Evolutionary conservation across 176 grass and related monocot genomes (phyloP).

Genomic region (Alloteropsis semialata): DNA sequence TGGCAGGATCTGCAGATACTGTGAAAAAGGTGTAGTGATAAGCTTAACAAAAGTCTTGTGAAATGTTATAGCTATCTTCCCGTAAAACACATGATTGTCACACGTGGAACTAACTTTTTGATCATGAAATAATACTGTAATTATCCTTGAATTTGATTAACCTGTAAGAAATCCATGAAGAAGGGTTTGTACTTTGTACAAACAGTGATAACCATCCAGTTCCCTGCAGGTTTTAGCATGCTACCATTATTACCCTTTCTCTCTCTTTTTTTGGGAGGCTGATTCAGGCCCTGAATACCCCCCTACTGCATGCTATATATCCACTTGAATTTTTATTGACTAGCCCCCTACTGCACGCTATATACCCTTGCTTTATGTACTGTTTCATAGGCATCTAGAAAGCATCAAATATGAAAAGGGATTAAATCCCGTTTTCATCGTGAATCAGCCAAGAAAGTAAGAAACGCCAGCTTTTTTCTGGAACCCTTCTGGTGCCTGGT

Average conservation of each 20-base stretch:
- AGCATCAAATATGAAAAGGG: no score
- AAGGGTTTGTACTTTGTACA: background rate
- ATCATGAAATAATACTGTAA: background rate
- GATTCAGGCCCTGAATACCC: background rate
- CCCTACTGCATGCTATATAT: no score
- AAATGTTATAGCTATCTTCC: background rate
- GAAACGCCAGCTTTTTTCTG: background rate
- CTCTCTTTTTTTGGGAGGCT: background rate
- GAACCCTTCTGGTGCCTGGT: background rate
- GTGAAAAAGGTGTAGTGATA: constrained; percentile 77
- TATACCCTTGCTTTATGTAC: no score
- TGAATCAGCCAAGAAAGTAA: background rate
- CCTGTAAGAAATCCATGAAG: background rate
- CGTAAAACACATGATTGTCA: background rate
- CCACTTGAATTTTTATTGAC: no score
- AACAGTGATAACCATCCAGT: background rate
- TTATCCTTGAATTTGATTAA: constrained; percentile 3
- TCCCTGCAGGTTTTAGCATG: background rate
- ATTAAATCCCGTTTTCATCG: background rate
- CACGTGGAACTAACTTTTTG: background rate
- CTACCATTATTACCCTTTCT: background rate
- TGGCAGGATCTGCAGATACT: constrained; percentile 89
- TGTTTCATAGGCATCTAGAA: no score
- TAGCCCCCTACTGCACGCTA: no score
- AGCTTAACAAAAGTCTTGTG: background rate